These are phyloP conservation scores for Coniella vitis DNA, from an alignment of 2,329 filamentous ascomycete genomes.

Conservation along the genomic window DNA sequence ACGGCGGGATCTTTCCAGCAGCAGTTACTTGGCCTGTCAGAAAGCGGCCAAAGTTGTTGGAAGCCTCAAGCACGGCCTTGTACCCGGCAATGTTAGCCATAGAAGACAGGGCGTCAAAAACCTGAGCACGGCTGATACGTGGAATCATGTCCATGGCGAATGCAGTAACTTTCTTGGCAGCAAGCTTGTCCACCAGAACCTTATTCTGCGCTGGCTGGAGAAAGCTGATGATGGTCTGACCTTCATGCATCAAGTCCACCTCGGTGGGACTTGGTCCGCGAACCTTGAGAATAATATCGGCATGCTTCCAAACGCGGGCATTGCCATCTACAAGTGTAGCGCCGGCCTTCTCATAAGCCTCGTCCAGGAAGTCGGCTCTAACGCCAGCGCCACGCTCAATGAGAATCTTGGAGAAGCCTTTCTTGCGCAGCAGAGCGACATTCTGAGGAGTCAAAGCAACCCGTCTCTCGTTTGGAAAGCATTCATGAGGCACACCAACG, in stretches of 20 bases:
- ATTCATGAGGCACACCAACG: constrained; percentile 74
- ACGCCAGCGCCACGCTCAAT: constrained; percentile 76
- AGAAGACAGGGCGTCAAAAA: constrained; percentile 81
- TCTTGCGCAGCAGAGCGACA: constrained; percentile 74
- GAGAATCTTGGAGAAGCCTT: constrained; percentile 71
- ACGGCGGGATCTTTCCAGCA: constrained; percentile 82
- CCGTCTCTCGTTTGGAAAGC: constrained; percentile 70
- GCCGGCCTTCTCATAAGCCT: constrained; percentile 70
- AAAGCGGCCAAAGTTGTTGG: constrained; percentile 83
- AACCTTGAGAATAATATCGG: constrained; percentile 80
- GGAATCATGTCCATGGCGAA: constrained; percentile 95
- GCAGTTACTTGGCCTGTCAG: constrained; percentile 86
- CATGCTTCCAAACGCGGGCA: constrained; percentile 62
- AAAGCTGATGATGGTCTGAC: constrained; percentile 73
- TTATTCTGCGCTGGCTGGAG: constrained; percentile 78
- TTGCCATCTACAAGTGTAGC: constrained; percentile 66
- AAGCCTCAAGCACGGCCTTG: constrained; percentile 84
- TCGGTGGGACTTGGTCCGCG: constrained; percentile 67
- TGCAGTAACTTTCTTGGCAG: constrained; percentile 61
- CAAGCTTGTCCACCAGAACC: constrained; percentile 65
- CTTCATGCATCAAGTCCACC: constrained; percentile 58
- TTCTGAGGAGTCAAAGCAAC: constrained; percentile 83
- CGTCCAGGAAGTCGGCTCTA: constrained; percentile 69
- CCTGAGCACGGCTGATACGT: constrained; percentile 79
- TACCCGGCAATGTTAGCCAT: constrained; percentile 96